Conservation (phyloP, 1,284 basidiomycete species). For the Peniophora sp. region DNA sequence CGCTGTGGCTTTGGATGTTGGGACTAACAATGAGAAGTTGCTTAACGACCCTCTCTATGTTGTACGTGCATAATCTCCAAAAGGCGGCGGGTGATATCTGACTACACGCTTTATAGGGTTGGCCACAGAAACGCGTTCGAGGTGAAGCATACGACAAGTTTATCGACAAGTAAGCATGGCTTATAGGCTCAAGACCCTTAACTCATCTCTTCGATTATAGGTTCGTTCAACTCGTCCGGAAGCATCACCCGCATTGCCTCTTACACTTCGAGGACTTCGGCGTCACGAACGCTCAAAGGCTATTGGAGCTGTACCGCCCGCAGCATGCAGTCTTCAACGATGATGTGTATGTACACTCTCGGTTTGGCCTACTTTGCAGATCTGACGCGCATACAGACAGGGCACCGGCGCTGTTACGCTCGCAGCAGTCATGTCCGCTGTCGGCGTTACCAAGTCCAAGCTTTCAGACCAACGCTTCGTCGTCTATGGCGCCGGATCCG, state of each 20-base stretch:
- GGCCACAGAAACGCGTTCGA: constrained; percentile 54
- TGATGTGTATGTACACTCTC: constrained; percentile 45
- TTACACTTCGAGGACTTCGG: constrained; percentile 79
- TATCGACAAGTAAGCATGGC: constrained; percentile 47
- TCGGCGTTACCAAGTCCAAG: constrained; percentile 62
- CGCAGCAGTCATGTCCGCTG: constrained; percentile 69
- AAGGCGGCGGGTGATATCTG: not conserved
- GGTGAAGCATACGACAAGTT: constrained; percentile 63
- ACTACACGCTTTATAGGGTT: constrained; percentile 37
- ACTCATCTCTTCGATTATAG: constrained; percentile 15
- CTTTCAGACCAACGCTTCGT: constrained; percentile 72
- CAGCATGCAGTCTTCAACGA: constrained; percentile 75
- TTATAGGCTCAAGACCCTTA: constrained; percentile 13
- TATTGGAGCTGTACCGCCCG: constrained; percentile 63
- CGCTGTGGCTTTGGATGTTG: constrained; percentile 67
- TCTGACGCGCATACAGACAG: constrained; percentile 40
- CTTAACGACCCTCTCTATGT: constrained; percentile 62
- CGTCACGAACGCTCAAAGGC: constrained; percentile 63
- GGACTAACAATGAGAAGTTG: constrained; percentile 65
- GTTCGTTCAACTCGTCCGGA: constrained; percentile 37
- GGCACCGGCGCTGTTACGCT: constrained; percentile 83
- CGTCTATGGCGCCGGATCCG: constrained; percentile 77
- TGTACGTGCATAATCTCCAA: constrained; percentile 30
- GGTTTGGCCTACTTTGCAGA: not conserved
- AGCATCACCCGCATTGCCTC: constrained; percentile 38